A percentile compares a stretch with the other conserved stretches of the same genome.
Conservation (phyloP, 2,329 filamentous ascomycete species). For the Knufia petricola region DNA sequence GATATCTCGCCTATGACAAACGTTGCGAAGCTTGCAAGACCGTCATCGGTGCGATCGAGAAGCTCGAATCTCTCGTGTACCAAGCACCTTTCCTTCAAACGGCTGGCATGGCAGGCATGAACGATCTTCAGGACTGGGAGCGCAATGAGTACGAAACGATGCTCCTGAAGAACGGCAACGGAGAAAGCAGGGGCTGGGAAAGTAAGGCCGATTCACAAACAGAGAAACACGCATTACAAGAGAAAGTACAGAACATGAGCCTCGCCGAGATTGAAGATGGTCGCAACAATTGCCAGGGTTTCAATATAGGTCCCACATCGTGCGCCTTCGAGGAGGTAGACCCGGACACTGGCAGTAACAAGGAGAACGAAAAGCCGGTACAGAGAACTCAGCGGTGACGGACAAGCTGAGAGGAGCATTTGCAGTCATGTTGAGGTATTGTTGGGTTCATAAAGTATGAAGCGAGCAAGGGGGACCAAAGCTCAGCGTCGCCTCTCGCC, state of each 20-base stretch:
- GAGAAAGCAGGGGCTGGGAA: neutral
- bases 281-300: neutral
- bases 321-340: neutral
- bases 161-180: neutral
- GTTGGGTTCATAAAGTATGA: too few relatives aligned
- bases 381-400: neutral
- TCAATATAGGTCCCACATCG: neutral
- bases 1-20: neutral
- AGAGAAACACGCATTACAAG: neutral
- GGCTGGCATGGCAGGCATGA: conserved; percentile 14
- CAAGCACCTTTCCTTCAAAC: conserved; percentile 16
- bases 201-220: neutral
- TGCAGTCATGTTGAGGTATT: too few relatives aligned
- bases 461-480: too few relatives aligned
- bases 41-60: conserved; percentile 11
- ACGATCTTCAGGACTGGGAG: conserved; percentile 15
- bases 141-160: neutral
- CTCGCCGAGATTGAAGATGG: neutral
- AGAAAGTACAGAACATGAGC: neutral
- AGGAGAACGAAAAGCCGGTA: neutral
- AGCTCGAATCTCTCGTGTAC: conserved; percentile 12
- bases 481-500: too few relatives aligned
- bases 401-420: too few relatives aligned
- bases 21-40: conserved; percentile 7
- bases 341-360: neutral